A percentile compares a stretch with the other conserved stretches of the same genome.
phyloP scores from a whole-genome alignment of 2,329 filamentous ascomycete genomes.

The Penicillium sp. region DNA sequence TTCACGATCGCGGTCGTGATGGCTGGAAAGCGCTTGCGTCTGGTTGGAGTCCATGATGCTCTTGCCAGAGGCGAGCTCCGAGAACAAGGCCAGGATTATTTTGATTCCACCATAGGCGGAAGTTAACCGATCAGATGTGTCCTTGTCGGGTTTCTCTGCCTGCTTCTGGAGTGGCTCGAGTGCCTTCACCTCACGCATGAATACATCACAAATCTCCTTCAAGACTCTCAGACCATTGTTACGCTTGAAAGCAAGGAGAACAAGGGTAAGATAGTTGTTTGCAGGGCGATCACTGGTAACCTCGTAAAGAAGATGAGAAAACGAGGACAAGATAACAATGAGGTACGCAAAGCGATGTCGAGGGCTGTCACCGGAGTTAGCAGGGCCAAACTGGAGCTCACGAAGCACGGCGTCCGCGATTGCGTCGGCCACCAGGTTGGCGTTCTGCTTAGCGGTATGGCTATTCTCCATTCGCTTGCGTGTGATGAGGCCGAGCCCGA shows the following conservation, averaged over 20 bases:
- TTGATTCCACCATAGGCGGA: slow-evolving; percentile 61
- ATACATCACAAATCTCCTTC: slow-evolving; percentile 64
- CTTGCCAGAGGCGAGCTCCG: slow-evolving; percentile 69
- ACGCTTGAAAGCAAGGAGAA: slow-evolving; percentile 82
- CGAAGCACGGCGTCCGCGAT: slow-evolving; percentile 65
- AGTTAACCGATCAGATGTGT: slow-evolving; percentile 40
- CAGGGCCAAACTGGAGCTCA: slow-evolving; percentile 54
- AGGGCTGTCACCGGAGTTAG: slow-evolving; percentile 44
- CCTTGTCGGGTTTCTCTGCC: slow-evolving; percentile 29
- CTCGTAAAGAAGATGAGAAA: slow-evolving; percentile 75
- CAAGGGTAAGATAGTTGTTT: slow-evolving; percentile 57
- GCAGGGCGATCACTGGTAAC: slow-evolving; percentile 46
- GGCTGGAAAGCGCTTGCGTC: slow-evolving; percentile 49
- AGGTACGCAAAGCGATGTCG: slow-evolving; percentile 70
- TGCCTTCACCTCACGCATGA: slow-evolving; percentile 54
- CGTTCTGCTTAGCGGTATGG: slow-evolving; percentile 49
- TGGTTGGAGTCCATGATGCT: slow-evolving; percentile 70
- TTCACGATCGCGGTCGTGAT: slow-evolving; percentile 51
- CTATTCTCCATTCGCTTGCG: slow-evolving; percentile 63
- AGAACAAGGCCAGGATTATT: slow-evolving; percentile 78
- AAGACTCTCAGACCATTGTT: slow-evolving; percentile 68
- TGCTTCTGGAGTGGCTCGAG: slow-evolving; percentile 42
- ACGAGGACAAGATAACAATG: slow-evolving; percentile 70
- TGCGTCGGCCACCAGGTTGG: slow-evolving; percentile 57
- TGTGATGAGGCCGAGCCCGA: slow-evolving; percentile 74